Base-by-base conservation (phyloP, 1,139 yeast genomes). In the Eremothecium coryli region DNA sequence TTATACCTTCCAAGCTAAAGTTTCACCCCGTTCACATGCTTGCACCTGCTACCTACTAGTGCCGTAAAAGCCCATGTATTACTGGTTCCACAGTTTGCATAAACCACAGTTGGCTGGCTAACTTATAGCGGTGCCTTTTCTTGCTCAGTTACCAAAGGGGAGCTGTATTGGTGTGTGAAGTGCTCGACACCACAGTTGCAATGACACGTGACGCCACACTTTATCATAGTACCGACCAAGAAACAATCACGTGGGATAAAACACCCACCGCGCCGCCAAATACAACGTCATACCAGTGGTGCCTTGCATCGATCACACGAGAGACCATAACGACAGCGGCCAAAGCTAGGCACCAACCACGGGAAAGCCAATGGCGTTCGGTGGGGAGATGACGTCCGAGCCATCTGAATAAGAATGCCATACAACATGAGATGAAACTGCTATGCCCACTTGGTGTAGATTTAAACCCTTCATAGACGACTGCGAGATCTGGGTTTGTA, bases 401-500 rank as follows among this genome's bases (percentile, higher is more conserved):
- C 56, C 56, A 53, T 25, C 38, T 22, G 37, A 39, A 51, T 23
- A 48, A 33, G 35, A 43, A 52, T 4, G 46, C 51, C 30, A 51
- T 41, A 1, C 54, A 50, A 18, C 49, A 37, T 4, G 48, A 37
- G 22, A 49, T 49, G 26, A 53, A 42, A 38, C 56, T 50, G 15
- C 54, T 44, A 35, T 53, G 58, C 3, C 58, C 58, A 33, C 54
- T 49, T 16, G 58, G 58, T 3, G 57, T 51, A 37, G 55, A 49
- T 27, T 50, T 49, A 27, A 52, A 36, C 4, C 58, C 58, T 32
- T 53, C 58, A 31, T 38, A 41, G 12, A 52, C 40, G 7, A 49
- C 24, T 17, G 35, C 34, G 28, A 35, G 33, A 36, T 52, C 38
- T 14, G 35, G 22, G 31, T 47, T 52, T 22, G 36, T 35, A 28